A percentile compares a stretch with the other conserved stretches of the same genome.
phyloP scores from a whole-genome alignment of 1,284 basidiomycete genomes.

The Hemileia vastatrix region DNA sequence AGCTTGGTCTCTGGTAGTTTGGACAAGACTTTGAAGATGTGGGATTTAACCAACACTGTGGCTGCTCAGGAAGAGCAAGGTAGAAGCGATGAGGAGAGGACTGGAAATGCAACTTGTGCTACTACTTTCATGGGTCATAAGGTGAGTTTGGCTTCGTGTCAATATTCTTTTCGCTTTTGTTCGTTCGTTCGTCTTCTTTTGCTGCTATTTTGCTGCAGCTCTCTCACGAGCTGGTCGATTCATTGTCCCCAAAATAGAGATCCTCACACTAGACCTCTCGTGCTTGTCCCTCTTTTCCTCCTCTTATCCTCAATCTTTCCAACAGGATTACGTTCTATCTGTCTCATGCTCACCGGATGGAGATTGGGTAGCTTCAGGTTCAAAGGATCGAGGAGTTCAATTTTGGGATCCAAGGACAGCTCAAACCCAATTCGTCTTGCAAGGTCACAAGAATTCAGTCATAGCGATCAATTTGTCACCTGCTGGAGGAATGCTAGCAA shows the following conservation, averaged over 20 bases:
- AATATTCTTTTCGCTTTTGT: too few species aligned
- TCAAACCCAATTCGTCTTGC: slow-evolving; percentile 68
- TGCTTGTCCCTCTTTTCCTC: neutral
- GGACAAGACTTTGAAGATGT: slow-evolving; percentile 77
- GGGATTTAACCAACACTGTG: slow-evolving; percentile 54
- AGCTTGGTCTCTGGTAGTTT: slow-evolving; percentile 67
- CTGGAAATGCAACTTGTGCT: slow-evolving; percentile 53
- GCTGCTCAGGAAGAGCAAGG: too few species aligned
- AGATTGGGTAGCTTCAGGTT: slow-evolving; percentile 77
- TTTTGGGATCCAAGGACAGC: slow-evolving; percentile 73
- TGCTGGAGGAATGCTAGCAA: slow-evolving; percentile 63
- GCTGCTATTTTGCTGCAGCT: neutral
- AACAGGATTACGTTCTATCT: slow-evolving; percentile 64
- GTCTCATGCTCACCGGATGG: slow-evolving; percentile 74
- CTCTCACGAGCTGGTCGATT: neutral
- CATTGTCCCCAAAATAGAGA: neutral
- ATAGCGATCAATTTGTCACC: slow-evolving; percentile 75
- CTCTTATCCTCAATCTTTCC: neutral
- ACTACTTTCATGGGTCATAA: slow-evolving; percentile 77
- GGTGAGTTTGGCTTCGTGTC: slow-evolving; percentile 47
- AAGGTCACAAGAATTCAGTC: slow-evolving; percentile 86
- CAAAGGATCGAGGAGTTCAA: slow-evolving; percentile 78
- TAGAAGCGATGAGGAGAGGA: slow-evolving; percentile 46
- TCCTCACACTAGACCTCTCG: neutral
- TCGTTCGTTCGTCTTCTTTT: too few species aligned